These are phyloP conservation scores for Filobasidium floriforme DNA, from an alignment of 768 basidiomycete species.

Conservation along the genomic window DNA sequence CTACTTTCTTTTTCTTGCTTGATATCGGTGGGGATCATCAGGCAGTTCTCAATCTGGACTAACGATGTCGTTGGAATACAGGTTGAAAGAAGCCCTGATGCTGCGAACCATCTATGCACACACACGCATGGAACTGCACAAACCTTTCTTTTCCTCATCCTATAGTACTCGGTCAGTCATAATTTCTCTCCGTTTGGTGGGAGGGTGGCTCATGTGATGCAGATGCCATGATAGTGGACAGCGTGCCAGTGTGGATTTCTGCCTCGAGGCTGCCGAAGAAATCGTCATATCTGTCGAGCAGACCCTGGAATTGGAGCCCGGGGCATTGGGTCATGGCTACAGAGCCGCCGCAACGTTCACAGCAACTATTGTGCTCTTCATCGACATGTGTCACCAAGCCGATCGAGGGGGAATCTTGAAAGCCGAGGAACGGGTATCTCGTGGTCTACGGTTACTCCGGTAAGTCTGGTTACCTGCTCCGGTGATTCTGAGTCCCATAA, in stretches of 20 bases:
- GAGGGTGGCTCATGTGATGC: too few species aligned
- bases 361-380: background rate
- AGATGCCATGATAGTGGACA: too few species aligned
- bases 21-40: too few species aligned
- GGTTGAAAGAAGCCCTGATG: background rate
- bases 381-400: background rate
- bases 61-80: too few species aligned
- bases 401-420: background rate
- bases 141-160: background rate
- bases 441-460: too few species aligned
- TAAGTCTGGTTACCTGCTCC: too few species aligned
- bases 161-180: background rate
- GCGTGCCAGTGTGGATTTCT: background rate
- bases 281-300: background rate
- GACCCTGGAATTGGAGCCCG: background rate
- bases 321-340: background rate
- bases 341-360: background rate
- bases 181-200: background rate
- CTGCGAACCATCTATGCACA: background rate
- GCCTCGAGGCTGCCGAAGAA: background rate
- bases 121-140: background rate
- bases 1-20: too few species aligned
- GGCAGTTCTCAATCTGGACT: too few species aligned
- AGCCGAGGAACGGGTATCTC: too few species aligned
- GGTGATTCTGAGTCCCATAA: too few species aligned